A percentile compares a stretch with the other conserved stretches of the same genome.
Evolutionary conservation across 192 early-diverging fungal genomes (phyloP).

Genomic region (Oehlia diaphana): DNA sequence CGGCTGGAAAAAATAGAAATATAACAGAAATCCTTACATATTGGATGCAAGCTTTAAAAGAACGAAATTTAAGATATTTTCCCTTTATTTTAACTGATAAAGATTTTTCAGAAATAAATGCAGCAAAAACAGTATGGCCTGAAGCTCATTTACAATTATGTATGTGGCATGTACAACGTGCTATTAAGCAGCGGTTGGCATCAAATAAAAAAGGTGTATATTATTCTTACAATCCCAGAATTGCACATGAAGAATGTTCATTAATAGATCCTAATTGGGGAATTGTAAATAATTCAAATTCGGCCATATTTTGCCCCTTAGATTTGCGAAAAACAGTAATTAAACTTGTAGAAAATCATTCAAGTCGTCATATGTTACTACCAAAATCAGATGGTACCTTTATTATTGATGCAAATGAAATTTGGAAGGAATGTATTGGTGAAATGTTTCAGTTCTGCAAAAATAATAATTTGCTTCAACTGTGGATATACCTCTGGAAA

Average conservation of each 20-base stretch:
- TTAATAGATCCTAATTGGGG: no score
- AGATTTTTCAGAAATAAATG: conserved; percentile 19
- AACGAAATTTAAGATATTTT: not conserved
- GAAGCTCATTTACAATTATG: not conserved
- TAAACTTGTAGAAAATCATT: not conserved
- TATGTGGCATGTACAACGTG: not conserved
- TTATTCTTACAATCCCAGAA: no score
- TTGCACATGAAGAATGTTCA: no score
- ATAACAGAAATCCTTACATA: not conserved
- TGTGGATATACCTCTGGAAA: no score
- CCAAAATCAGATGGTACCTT: no score
- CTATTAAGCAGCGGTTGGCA: not conserved
- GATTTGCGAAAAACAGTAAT: conserved; percentile 1
- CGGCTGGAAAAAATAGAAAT: not conserved
- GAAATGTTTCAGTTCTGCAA: no score
- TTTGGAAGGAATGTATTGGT: no score
- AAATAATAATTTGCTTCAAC: no score
- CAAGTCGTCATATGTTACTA: no score
- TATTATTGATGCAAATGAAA: no score
- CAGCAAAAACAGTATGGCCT: not conserved
- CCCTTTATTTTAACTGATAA: not conserved
- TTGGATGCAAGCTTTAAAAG: not conserved
- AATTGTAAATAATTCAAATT: not conserved
- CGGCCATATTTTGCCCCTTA: not conserved
- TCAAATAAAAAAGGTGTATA: not conserved